Percentiles rank a stretch among this genome's conserved stretches.
phyloP scores from a whole-genome alignment of 2,329 filamentous ascomycete genomes.

The Xylariaceae sp. region DNA sequence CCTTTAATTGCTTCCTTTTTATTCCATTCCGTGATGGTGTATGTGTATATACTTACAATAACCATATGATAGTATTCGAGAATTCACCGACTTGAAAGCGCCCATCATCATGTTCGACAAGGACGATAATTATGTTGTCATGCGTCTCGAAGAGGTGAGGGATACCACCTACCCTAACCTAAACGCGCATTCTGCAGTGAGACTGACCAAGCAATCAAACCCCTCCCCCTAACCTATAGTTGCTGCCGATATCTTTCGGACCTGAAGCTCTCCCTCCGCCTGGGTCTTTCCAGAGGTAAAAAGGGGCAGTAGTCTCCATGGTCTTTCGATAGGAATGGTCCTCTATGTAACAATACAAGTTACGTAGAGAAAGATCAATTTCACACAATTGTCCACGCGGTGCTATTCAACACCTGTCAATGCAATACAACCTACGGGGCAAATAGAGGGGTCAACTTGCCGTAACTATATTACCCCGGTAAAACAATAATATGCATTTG shows the following conservation, averaged over 20 bases:
- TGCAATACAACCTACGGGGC: no score
- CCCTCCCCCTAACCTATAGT: slow-evolving; percentile 35
- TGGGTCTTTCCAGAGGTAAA: slow-evolving; percentile 9
- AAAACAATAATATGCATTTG: no score
- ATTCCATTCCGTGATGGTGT: neutral
- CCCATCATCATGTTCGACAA: slow-evolving; percentile 93
- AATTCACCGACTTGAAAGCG: slow-evolving; percentile 63
- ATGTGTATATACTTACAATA: neutral
- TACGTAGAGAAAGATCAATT: no score
- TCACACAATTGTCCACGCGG: no score
- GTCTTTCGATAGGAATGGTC: no score
- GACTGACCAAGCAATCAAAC: no score
- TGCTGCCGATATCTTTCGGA: slow-evolving; percentile 64
- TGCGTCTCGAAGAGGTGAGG: slow-evolving; percentile 63
- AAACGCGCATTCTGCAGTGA: no score
- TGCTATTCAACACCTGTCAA: no score
- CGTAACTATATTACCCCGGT: no score
- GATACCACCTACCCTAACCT: no score
- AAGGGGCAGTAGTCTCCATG: neutral
- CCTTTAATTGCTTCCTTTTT: neutral
- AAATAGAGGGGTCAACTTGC: no score
- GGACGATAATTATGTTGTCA: slow-evolving; percentile 64
- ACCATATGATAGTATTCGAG: slow-evolving; percentile 54
- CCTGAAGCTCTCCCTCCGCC: slow-evolving; percentile 51
- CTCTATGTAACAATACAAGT: no score